phyloP scores from a whole-genome alignment of 2,329 filamentous ascomycete species.

The Colletotrichum limetticola region DNA sequence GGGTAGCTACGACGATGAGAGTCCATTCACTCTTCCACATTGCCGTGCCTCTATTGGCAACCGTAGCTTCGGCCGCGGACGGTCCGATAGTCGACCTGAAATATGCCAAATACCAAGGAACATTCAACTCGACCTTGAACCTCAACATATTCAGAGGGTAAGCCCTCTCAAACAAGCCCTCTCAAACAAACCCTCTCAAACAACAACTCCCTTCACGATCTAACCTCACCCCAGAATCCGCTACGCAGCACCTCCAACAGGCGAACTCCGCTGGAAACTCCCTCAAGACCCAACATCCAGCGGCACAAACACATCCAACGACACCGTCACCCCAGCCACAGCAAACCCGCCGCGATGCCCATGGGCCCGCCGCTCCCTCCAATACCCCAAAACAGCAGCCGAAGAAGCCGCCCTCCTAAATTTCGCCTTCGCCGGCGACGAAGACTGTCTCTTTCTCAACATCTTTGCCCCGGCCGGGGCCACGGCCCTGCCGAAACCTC shows the following conservation, averaged over 20 bases:
- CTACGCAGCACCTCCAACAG: slow-evolving; percentile 17
- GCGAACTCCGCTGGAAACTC: slow-evolving; percentile 14
- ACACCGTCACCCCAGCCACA: neutral
- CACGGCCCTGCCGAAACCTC: neutral
- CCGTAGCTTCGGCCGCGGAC: neutral
- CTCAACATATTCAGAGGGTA: slow-evolving; percentile 23
- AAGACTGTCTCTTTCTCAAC: slow-evolving; percentile 1
- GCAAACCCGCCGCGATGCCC: slow-evolving; percentile 19
- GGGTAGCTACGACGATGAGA: neutral
- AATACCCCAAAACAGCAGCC: slow-evolving; percentile 1
- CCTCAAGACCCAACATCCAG: neutral
- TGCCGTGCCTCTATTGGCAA: neutral
- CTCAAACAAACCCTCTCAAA: too few relatives aligned
- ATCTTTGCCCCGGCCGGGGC: neutral
- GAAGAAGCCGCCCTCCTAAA: neutral
- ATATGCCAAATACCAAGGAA: slow-evolving; percentile 14
- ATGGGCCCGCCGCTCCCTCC: slow-evolving; percentile 7
- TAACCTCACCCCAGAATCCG: neutral
- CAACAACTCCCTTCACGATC: too few relatives aligned
- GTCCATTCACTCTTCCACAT: neutral
- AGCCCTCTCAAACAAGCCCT: neutral
- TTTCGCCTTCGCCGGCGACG: neutral
- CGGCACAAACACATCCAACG: neutral
- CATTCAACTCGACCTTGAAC: slow-evolving; percentile 7
- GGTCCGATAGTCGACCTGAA: slow-evolving; percentile 5